phyloP scores from a whole-genome alignment of 345 rosid genomes.

The Euphorbia peplus region DNA sequence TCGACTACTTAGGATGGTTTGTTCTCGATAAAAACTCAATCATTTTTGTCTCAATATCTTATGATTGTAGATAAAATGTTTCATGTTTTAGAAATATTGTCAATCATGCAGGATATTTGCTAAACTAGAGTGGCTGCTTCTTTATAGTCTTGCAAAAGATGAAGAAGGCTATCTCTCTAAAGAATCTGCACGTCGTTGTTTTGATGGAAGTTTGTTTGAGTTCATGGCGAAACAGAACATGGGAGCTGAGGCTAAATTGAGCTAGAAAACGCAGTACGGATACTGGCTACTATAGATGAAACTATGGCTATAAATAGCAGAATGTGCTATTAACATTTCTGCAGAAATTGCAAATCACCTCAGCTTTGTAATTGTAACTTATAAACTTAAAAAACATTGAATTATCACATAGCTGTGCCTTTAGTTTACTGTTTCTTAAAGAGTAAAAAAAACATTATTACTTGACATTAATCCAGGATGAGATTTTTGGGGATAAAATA shows the following conservation, averaged over 20 bases:
- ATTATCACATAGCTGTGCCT: no score
- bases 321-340: no score
- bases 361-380: no score
- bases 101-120: conserved; percentile 39
- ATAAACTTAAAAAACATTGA: no score
- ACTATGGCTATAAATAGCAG: no score
- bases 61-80: neutral
- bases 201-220: conserved; percentile 78
- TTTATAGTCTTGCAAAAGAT: conserved; percentile 63
- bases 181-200: conserved; percentile 73
- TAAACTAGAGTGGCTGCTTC: conserved; percentile 60
- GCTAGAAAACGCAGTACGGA: neutral
- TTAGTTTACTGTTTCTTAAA: no score
- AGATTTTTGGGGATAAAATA: no score
- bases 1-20: conserved; percentile 67
- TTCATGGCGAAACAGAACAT: conserved; percentile 58
- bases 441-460: no score
- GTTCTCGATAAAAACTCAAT: neutral
- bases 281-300: no score
- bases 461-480: no score
- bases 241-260: conserved; percentile 35
- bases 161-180: conserved; percentile 65
- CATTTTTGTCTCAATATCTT: neutral
- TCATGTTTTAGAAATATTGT: neutral
- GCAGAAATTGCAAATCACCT: no score